Evolutionary conservation across 2,329 filamentous ascomycete genomes (phyloP).

Genomic region (Coniochaeta sp.): DNA sequence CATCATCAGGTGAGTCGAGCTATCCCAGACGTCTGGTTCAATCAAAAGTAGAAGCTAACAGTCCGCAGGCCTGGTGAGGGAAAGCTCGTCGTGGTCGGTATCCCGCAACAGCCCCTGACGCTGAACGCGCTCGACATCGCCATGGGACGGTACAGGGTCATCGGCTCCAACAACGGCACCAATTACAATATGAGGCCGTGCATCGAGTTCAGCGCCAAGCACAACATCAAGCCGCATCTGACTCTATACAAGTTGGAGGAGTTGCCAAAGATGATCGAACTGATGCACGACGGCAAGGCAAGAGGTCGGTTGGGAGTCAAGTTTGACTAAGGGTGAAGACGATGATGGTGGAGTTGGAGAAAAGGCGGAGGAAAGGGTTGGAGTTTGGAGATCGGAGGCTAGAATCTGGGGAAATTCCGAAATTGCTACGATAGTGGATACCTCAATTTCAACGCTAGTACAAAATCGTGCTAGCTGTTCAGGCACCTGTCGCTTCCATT

Average conservation of each 20-base stretch:
- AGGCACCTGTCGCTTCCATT: background rate
- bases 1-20: background rate
- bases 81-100: conserved; percentile 8
- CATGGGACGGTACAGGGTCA: conserved; percentile 9
- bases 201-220: conserved; percentile 9
- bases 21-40: background rate
- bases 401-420: conserved; percentile 1
- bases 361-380: background rate
- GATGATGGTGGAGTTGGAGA: background rate
- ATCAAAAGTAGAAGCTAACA: background rate
- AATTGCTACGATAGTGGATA: background rate
- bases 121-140: conserved; percentile 8
- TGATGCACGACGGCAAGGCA: conserved; percentile 1
- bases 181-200: conserved; percentile 8
- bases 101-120: conserved; percentile 6
- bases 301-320: background rate
- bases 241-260: background rate
- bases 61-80: conserved; percentile 4
- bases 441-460: background rate
- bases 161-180: conserved; percentile 11
- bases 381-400: background rate
- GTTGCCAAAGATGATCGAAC: background rate
- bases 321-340: conserved; percentile 16
- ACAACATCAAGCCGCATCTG: conserved; percentile 10
- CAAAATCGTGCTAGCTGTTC: background rate